Evolutionary conservation across 768 basidiomycete species (phyloP).

Genomic region (Hericium alpestre): DNA sequence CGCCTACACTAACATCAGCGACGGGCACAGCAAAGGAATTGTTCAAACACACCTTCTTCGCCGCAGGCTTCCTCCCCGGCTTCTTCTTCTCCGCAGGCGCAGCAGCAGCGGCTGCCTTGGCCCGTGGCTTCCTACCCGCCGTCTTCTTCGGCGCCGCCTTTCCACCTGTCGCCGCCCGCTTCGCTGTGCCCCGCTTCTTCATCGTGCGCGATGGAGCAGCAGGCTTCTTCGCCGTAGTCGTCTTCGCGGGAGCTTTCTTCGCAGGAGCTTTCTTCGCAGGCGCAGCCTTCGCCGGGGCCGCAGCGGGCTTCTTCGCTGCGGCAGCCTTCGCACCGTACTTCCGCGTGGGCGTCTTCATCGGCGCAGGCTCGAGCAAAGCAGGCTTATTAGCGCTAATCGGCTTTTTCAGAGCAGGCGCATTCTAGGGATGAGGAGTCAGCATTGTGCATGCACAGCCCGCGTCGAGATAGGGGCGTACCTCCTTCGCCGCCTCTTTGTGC

Average conservation of each 20-base stretch:
- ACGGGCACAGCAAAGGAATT: too few relatives aligned
- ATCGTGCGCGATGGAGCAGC: constrained; percentile 14
- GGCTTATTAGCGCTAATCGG: constrained; percentile 16
- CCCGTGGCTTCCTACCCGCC: neutral
- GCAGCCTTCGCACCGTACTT: constrained; percentile 21
- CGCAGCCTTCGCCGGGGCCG: too few relatives aligned
- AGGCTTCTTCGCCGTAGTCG: neutral
- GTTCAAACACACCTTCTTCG: neutral
- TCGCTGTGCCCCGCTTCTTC: neutral
- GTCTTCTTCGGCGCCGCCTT: neutral
- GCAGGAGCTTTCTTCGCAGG: too few relatives aligned
- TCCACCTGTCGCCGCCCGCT: neutral
- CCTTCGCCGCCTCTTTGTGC: constrained; percentile 32
- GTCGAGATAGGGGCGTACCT: constrained; percentile 29
- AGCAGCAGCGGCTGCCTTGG: constrained; percentile 1
- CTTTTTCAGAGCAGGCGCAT: constrained; percentile 25
- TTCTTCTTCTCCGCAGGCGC: constrained; percentile 2
- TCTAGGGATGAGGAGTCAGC: constrained; percentile 7
- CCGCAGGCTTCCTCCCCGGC: neutral
- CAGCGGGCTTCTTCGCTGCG: constrained; percentile 1
- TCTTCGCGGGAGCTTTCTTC: too few relatives aligned
- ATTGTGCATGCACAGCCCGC: neutral
- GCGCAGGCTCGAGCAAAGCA: neutral
- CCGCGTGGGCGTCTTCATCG: neutral
- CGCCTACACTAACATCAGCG: too few relatives aligned